These are phyloP conservation scores for Curvularia eragrostidis DNA, from an alignment of 2,329 filamentous ascomycete species.

Conservation along the genomic window DNA sequence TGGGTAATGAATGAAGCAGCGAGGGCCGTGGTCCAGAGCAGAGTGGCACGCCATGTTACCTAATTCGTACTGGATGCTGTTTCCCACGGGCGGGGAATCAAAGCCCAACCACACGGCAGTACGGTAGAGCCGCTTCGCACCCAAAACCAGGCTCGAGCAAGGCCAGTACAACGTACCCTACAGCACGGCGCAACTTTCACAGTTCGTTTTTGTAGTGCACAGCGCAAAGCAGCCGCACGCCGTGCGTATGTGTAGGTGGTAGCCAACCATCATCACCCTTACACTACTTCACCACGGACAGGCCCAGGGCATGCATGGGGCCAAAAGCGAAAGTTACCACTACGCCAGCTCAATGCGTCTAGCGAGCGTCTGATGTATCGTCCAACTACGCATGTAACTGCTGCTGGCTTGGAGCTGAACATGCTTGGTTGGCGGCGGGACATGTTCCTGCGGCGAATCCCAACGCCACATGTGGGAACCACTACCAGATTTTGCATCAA, in stretches of 20 bases:
- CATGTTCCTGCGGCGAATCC: conserved; percentile 40
- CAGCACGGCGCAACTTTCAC: not conserved
- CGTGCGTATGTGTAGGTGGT: not conserved
- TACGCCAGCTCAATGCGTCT: conserved; percentile 20
- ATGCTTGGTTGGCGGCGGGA: conserved; percentile 41
- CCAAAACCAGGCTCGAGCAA: not conserved
- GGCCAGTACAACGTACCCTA: conserved; percentile 4
- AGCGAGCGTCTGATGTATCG: conserved; percentile 27
- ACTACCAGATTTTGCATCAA: conserved; percentile 41
- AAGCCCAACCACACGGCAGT: conserved; percentile 7
- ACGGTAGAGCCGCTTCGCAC: conserved; percentile 1
- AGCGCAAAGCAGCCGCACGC: conserved; percentile 4
- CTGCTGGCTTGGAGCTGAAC: conserved; percentile 31
- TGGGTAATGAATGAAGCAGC: conserved; percentile 23
- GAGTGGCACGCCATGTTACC: conserved; percentile 17
- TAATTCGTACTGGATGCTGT: conserved; percentile 11
- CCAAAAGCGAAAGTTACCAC: conserved; percentile 15
- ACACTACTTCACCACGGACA: not conserved
- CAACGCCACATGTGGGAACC: conserved; percentile 47
- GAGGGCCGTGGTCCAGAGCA: conserved; percentile 29
- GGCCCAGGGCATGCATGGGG: conserved; percentile 5
- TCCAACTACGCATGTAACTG: conserved; percentile 26
- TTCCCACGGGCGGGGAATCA: conserved; percentile 6
- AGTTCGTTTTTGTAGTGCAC: not conserved
- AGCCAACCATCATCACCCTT: not conserved